These are phyloP conservation scores for Letharia columbiana DNA, from an alignment of 495 filamentous ascomycete genomes.

Conservation along the genomic window DNA sequence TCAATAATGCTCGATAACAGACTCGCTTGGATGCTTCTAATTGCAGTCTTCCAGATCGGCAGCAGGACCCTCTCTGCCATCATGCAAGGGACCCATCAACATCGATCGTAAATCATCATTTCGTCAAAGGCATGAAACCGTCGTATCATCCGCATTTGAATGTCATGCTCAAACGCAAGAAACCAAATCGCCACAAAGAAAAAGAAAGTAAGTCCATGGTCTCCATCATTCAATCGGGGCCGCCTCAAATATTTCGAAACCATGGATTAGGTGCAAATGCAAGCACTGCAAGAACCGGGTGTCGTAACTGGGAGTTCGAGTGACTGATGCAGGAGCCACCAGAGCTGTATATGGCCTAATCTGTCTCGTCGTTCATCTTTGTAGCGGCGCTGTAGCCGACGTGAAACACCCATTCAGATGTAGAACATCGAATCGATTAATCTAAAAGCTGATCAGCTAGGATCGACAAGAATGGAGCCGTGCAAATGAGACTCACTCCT, in stretches of 20 bases:
- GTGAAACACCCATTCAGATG: constrained; percentile 40
- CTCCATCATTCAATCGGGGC: too few species aligned
- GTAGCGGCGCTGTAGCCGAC: background rate
- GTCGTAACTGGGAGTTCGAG: background rate
- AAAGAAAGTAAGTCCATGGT: too few species aligned
- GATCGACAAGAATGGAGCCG: background rate
- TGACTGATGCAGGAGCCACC: background rate
- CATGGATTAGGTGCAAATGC: too few species aligned
- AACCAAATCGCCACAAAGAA: background rate
- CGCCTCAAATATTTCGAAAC: too few species aligned
- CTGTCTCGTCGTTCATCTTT: background rate
- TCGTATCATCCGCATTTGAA: background rate
- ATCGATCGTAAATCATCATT: background rate
- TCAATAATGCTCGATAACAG: background rate
- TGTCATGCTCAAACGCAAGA: background rate
- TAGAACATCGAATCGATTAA: constrained; percentile 68
- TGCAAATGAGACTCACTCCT: background rate
- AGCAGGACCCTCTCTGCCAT: background rate
- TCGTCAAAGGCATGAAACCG: background rate
- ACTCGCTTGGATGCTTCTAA: background rate
- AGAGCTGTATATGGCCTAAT: too few species aligned
- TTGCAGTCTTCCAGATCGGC: background rate
- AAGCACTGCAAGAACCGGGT: too few species aligned
- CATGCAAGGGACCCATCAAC: background rate
- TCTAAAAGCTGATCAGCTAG: constrained; percentile 21